Percentiles rank a stretch among this genome's conserved stretches.
These are phyloP conservation scores for Pythium volutum DNA, from an alignment of 352 stramenopile species.

Conservation along the genomic window DNA sequence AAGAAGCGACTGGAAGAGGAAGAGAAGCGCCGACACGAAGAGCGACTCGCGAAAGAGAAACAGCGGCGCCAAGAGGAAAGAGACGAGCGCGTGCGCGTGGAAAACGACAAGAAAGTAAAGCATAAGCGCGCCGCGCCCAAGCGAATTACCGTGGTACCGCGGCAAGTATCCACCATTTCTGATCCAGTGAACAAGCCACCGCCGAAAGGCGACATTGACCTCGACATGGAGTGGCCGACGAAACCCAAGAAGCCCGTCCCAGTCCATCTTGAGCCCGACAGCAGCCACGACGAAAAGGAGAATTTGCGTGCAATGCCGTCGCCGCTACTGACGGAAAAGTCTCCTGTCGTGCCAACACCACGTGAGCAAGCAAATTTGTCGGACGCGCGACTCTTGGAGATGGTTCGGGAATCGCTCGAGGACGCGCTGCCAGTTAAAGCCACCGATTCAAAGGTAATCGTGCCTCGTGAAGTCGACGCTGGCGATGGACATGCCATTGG, in stretches of 20 bases:
- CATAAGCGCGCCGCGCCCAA: background rate
- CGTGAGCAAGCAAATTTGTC: background rate
- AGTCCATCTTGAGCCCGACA: background rate
- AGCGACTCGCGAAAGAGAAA: slow-evolving; percentile 7
- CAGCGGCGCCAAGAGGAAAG: slow-evolving; percentile 8
- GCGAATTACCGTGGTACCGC: background rate
- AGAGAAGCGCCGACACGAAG: slow-evolving; percentile 7
- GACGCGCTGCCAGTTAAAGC: too few species aligned
- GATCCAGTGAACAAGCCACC: slow-evolving; percentile 2
- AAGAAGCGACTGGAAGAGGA: slow-evolving; percentile 28
- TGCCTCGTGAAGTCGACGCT: too few species aligned
- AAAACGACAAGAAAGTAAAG: slow-evolving; percentile 7
- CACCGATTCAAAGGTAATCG: too few species aligned
- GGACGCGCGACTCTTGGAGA: background rate
- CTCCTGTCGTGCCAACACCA: background rate
- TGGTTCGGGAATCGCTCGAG: slow-evolving; percentile 12
- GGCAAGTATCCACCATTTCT: background rate
- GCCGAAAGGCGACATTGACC: slow-evolving; percentile 6
- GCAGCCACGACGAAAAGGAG: slow-evolving; percentile 2
- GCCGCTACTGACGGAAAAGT: background rate
- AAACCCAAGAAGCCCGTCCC: background rate
- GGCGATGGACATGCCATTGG: too few species aligned
- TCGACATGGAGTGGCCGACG: slow-evolving; percentile 12
- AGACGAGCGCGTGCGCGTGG: background rate
- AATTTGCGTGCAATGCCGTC: background rate